Percentiles rank a stretch among this genome's conserved stretches.
phyloP scores from a whole-genome alignment of 2,329 filamentous ascomycete species.

The Bimuria novae-zelandiae region DNA sequence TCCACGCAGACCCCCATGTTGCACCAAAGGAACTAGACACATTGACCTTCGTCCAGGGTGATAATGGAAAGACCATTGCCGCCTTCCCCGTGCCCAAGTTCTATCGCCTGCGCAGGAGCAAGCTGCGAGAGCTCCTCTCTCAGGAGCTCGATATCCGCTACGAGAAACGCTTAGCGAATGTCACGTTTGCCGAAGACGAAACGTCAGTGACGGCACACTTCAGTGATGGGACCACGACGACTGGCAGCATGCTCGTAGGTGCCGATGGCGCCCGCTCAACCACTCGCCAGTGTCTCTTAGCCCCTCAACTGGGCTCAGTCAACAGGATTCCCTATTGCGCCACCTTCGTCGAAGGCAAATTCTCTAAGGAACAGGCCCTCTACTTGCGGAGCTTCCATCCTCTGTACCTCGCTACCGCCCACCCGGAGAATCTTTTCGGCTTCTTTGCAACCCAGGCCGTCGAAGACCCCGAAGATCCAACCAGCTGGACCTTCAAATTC shows the following conservation, averaged over 20 bases:
- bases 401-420: constrained; percentile 49
- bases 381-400: constrained; percentile 52
- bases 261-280: constrained; percentile 44
- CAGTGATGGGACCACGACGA: constrained; percentile 35
- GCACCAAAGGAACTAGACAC: constrained; percentile 43
- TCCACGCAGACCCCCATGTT: constrained; percentile 57
- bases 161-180: constrained; percentile 44
- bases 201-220: constrained; percentile 43
- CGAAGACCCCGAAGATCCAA: constrained; percentile 43
- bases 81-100: constrained; percentile 41
- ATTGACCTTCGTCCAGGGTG: constrained; percentile 39
- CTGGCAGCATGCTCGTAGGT: constrained; percentile 41
- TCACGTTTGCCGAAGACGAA: constrained; percentile 40
- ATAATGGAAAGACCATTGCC: constrained; percentile 42
- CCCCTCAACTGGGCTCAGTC: constrained; percentile 32
- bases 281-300: constrained; percentile 36
- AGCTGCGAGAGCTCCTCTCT: constrained; percentile 38
- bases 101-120: constrained; percentile 43
- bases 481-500: constrained; percentile 53
- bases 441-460: constrained; percentile 55
- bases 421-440: constrained; percentile 52
- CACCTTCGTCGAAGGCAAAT: constrained; percentile 52
- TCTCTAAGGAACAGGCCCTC: constrained; percentile 49
- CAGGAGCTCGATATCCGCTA: constrained; percentile 39
- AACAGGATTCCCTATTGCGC: constrained; percentile 51